These are phyloP conservation scores for Cladorrhinum sp. DNA, from an alignment of 2,329 filamentous ascomycete genomes.

Conservation along the genomic window DNA sequence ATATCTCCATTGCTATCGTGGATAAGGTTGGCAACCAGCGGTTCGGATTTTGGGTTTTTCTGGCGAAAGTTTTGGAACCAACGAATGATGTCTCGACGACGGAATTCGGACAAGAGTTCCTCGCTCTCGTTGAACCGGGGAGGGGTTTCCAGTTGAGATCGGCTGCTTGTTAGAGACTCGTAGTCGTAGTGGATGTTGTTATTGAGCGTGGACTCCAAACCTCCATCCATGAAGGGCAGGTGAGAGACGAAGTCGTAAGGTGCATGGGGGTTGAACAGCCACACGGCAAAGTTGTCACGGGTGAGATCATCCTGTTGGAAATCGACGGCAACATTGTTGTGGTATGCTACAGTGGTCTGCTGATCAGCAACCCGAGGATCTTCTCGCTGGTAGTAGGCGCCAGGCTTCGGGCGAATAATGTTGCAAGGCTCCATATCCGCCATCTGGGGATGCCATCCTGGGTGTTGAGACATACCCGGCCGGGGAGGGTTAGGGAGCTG, in stretches of 20 bases:
- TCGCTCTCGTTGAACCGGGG: constrained; percentile 40
- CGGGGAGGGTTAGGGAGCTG: constrained; percentile 25
- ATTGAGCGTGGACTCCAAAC: constrained; percentile 50
- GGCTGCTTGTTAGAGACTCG: constrained; percentile 45
- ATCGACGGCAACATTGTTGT: constrained; percentile 28
- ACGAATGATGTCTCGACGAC: constrained; percentile 44
- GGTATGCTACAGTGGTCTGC: constrained; percentile 35
- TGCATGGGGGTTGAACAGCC: constrained; percentile 49
- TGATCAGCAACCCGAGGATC: constrained; percentile 32
- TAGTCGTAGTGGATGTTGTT: constrained; percentile 51
- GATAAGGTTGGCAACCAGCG: constrained; percentile 33
- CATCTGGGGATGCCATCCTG: constrained; percentile 34
- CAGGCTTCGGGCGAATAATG: constrained; percentile 39
- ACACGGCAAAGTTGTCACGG: constrained; percentile 47
- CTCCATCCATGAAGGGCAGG: constrained; percentile 48
- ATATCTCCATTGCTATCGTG: constrained; percentile 43
- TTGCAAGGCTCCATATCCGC: constrained; percentile 34
- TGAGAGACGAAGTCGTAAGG: constrained; percentile 40
- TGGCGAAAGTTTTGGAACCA: constrained; percentile 44
- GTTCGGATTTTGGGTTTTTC: constrained; percentile 42
- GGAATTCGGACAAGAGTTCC: constrained; percentile 43
- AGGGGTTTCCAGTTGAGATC: constrained; percentile 46
- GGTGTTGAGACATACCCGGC: constrained; percentile 29
- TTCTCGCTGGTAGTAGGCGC: constrained; percentile 37
- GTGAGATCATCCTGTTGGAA: constrained; percentile 37